Evolutionary conservation across 139 green algal species (phyloP).

Genomic region (Micractinium conductrix): DNA sequence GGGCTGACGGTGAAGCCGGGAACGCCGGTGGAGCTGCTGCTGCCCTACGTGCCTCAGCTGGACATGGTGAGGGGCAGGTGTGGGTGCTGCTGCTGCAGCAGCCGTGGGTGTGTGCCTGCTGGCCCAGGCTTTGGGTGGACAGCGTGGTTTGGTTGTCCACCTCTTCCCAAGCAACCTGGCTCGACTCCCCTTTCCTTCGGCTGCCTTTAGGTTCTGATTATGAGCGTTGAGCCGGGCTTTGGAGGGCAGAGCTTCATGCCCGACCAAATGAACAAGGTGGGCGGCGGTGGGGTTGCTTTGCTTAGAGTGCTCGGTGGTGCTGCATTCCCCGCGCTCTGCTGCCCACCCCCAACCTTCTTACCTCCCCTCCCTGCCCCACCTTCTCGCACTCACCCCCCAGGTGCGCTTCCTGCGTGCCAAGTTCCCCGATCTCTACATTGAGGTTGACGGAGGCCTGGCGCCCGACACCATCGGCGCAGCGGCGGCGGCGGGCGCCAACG

Average conservation of each 20-base stretch:
- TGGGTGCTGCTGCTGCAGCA: not conserved
- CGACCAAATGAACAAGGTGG: conserved; percentile 64
- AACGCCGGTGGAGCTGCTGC: conserved; percentile 71
- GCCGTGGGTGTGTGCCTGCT: not conserved
- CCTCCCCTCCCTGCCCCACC: too few species aligned
- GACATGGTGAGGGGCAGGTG: conserved; percentile 6
- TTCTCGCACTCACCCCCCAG: not conserved
- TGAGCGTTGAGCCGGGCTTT: conserved; percentile 92
- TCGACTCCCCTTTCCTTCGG: not conserved
- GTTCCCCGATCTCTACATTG: conserved; percentile 40
- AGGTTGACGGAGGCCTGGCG: conserved; percentile 12
- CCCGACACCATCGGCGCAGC: conserved; percentile 16
- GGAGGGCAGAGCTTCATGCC: conserved; percentile 86
- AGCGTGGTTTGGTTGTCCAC: not conserved
- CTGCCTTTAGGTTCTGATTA: conserved; percentile 67
- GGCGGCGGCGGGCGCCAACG: conserved; percentile 1
- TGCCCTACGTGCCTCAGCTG: conserved; percentile 52
- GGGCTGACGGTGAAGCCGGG: conserved; percentile 80
- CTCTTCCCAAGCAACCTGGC: too few species aligned
- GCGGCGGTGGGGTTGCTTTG: not conserved
- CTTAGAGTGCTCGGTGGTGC: not conserved
- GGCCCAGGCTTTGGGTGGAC: not conserved
- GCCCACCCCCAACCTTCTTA: too few species aligned
- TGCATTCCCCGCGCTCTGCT: not conserved
- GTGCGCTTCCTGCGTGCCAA: conserved; percentile 60